Percentiles rank a stretch among this genome's conserved stretches.
Evolutionary conservation across 352 stramenopile genomes (phyloP).

Genomic region (Globisporangium uncinulatum): DNA sequence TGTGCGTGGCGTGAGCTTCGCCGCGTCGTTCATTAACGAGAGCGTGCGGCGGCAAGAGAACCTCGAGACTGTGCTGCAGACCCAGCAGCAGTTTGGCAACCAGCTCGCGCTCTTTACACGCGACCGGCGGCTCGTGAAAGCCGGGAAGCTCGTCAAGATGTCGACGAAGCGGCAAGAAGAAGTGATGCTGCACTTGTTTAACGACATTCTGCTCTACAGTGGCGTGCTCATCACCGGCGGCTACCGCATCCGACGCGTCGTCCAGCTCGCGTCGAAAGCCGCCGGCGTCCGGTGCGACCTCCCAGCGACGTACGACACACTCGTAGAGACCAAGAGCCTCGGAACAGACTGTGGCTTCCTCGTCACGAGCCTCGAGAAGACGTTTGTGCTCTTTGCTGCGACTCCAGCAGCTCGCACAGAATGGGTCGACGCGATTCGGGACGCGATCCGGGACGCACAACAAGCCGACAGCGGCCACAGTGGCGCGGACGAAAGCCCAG

Average conservation of each 20-base stretch:
- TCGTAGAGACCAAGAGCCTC: constrained; percentile 41
- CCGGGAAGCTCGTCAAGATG: constrained; percentile 77
- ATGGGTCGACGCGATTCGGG: constrained; percentile 55
- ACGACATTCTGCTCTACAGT: constrained; percentile 83
- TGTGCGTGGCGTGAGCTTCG: constrained; percentile 46
- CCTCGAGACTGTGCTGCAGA: constrained; percentile 68
- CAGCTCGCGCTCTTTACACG: constrained; percentile 69
- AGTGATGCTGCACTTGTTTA: constrained; percentile 84
- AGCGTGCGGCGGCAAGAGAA: constrained; percentile 80
- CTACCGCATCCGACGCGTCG: constrained; percentile 63
- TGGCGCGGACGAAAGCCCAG: constrained; percentile 26
- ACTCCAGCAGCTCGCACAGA: constrained; percentile 33
- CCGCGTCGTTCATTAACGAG: constrained; percentile 79
- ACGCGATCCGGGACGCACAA: constrained; percentile 54
- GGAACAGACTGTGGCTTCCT: constrained; percentile 63
- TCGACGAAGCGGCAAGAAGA: constrained; percentile 77
- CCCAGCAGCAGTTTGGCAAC: constrained; percentile 70
- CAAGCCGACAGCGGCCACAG: constrained; percentile 11
- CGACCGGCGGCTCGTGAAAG: constrained; percentile 51
- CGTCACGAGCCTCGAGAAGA: constrained; percentile 77
- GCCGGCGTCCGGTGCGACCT: constrained; percentile 59
- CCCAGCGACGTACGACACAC: constrained; percentile 37
- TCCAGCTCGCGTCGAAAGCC: constrained; percentile 69
- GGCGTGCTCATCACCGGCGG: constrained; percentile 63
- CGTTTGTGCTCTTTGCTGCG: constrained; percentile 69